Conservation (phyloP, 257 asterid species). For the Penstemon eatonii region DNA sequence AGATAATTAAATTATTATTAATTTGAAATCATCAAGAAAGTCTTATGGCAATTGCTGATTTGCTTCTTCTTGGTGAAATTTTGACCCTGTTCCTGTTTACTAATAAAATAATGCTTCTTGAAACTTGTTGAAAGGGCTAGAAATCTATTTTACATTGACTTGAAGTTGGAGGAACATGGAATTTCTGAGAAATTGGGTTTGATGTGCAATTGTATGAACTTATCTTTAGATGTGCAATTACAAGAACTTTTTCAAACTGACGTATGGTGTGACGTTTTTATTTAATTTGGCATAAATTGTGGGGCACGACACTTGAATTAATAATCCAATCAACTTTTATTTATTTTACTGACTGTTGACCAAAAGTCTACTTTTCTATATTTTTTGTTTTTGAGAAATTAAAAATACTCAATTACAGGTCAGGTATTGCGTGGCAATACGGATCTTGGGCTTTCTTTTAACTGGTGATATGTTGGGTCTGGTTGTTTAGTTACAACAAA, state of each 20-base stretch:
- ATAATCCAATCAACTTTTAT: too few relatives aligned
- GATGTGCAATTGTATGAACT: background rate
- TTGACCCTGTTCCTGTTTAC: conserved; percentile 7
- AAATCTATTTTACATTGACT: conserved; percentile 4
- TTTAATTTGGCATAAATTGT: background rate
- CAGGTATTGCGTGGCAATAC: too few relatives aligned
- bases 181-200: conserved; percentile 17
- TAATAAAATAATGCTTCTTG: conserved; percentile 12
- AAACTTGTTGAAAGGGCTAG: background rate
- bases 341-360: background rate
- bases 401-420: too few relatives aligned
- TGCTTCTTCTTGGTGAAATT: background rate
- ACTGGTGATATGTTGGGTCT: too few relatives aligned
- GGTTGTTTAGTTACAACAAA: too few relatives aligned
- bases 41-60: conserved; percentile 12
- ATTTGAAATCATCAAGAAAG: conserved; percentile 18
- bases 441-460: too few relatives aligned
- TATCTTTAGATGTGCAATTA: background rate
- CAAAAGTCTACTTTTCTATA: background rate
- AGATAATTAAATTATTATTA: background rate
- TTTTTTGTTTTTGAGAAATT: background rate
- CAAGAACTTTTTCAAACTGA: conserved; percentile 10
- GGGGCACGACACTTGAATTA: too few relatives aligned
- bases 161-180: conserved; percentile 3
- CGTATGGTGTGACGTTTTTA: conserved; percentile 35